These are phyloP conservation scores for Styphnolobium japonicum DNA, from an alignment of 306 rosid species.

Conservation along the genomic window DNA sequence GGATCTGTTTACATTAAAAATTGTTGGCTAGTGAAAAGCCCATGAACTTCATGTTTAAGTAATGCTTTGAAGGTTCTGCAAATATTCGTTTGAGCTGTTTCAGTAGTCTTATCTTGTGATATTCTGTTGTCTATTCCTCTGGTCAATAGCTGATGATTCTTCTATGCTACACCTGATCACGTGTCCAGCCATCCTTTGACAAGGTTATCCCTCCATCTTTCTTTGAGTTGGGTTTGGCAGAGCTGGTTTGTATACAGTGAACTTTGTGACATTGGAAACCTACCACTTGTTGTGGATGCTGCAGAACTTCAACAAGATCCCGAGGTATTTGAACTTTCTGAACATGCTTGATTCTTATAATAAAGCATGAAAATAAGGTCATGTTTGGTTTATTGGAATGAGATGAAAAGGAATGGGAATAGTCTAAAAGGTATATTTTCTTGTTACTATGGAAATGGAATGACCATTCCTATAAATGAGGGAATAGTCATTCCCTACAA, in stretches of 20 bases:
- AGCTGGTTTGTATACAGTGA: conserved; percentile 65
- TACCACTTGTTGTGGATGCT: conserved; percentile 71
- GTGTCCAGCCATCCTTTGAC: conserved; percentile 64
- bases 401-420: background rate
- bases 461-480: too few species aligned
- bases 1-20: background rate
- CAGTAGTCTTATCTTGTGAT: background rate
- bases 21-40: background rate
- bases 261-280: conserved; percentile 61
- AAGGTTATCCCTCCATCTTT: conserved; percentile 69
- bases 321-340: conserved; percentile 49
- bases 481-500: too few species aligned
- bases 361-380: conserved; percentile 2
- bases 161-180: conserved; percentile 13
- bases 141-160: conserved; percentile 8
- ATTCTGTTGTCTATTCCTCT: background rate
- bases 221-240: conserved; percentile 64
- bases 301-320: conserved; percentile 69
- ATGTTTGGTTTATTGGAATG: background rate
- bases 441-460: background rate
- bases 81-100: background rate
- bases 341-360: conserved; percentile 17
- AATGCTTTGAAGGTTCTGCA: background rate
- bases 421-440: background rate
- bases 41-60: background rate